A percentile compares a stretch with the other conserved stretches of the same genome.
phyloP scores from a whole-genome alignment of 495 filamentous ascomycete genomes.

The Aspergillus diversus region DNA sequence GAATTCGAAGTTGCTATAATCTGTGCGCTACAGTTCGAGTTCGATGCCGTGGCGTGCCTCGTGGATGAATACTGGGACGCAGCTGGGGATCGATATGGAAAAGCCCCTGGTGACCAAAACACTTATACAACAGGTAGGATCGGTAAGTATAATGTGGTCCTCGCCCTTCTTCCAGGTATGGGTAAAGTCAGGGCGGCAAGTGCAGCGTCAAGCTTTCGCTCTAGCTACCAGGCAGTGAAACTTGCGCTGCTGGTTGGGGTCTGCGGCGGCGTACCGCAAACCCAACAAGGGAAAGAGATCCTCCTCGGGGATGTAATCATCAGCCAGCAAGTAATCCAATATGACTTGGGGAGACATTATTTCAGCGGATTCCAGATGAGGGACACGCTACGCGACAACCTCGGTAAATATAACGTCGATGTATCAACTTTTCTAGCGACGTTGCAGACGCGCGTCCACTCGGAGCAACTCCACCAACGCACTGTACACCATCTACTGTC shows the following conservation, averaged over 20 bases:
- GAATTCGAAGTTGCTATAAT: constrained; percentile 34
- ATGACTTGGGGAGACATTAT: constrained; percentile 34
- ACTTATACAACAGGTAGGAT: constrained; percentile 31
- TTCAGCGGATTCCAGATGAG: background rate
- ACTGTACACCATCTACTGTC: background rate
- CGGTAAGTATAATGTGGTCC: constrained; percentile 31
- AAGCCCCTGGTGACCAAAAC: constrained; percentile 26
- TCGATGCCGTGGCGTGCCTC: constrained; percentile 25
- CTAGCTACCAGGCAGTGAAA: constrained; percentile 20
- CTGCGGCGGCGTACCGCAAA: background rate
- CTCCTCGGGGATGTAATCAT: constrained; percentile 50
- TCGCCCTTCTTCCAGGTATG: constrained; percentile 24
- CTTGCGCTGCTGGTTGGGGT: constrained; percentile 29
- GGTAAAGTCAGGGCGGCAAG: constrained; percentile 24
- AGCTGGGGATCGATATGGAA: constrained; percentile 21
- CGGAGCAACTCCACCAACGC: background rate
- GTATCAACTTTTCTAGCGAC: background rate
- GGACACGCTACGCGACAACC: background rate
- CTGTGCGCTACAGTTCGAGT: constrained; percentile 30
- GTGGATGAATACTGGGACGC: constrained; percentile 28
- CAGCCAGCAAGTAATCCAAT: constrained; percentile 37
- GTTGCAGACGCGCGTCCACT: background rate
- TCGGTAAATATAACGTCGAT: background rate
- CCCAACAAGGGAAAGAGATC: constrained; percentile 17
- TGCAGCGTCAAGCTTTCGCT: constrained; percentile 16